Conservation (phyloP, 2,329 filamentous ascomycete species). For the Sporothrix brasiliensis region DNA sequence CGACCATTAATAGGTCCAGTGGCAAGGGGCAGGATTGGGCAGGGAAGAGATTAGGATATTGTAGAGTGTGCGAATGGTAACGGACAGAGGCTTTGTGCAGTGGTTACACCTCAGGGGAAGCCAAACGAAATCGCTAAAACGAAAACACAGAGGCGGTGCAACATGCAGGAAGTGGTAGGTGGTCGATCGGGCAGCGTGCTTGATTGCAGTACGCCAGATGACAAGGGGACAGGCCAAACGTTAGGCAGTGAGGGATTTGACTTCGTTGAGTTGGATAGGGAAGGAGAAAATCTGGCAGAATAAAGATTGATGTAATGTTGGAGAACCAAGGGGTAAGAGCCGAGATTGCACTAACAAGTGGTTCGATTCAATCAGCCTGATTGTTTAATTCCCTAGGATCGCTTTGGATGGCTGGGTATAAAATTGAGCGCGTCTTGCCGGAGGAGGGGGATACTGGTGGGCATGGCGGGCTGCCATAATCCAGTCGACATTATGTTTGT, state of each 20-base stretch:
- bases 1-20: neutral
- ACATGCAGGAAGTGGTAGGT: neutral
- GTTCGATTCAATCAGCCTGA: neutral
- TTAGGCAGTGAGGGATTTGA: neutral
- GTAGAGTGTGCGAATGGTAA: neutral
- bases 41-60: neutral
- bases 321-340: neutral
- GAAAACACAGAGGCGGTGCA: conserved; percentile 5
- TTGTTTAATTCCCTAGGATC: neutral
- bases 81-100: neutral
- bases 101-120: neutral
- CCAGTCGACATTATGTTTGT: neutral
- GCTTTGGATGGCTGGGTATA: neutral
- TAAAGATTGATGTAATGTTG: neutral
- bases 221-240: neutral
- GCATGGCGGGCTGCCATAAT: neutral
- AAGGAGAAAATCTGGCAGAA: neutral
- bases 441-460: neutral
- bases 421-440: neutral
- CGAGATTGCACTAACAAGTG: neutral
- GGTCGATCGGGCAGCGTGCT: neutral
- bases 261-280: neutral
- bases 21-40: neutral
- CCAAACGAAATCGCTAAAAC: neutral
- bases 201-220: neutral